A percentile compares a stretch with the other conserved stretches of the same genome.
phyloP scores from a whole-genome alignment of 768 basidiomycete species.

The Suillus ampliporus region DNA sequence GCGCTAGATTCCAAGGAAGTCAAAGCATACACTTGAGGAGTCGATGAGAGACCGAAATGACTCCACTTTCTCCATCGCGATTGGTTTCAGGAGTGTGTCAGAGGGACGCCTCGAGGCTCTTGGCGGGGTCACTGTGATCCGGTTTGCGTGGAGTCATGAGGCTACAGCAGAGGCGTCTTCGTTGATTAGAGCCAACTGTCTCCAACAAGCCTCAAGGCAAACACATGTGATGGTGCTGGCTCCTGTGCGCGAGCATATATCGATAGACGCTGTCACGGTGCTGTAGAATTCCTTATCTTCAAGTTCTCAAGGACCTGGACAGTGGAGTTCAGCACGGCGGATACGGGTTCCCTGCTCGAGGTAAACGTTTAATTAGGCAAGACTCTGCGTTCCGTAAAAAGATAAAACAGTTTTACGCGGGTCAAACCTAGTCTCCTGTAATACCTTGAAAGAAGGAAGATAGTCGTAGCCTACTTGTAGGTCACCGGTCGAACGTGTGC shows the following conservation, averaged over 20 bases:
- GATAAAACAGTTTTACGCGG: no score
- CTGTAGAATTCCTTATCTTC: no score
- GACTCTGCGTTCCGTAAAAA: background rate
- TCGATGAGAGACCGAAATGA: background rate
- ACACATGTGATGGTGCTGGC: conserved; percentile 20
- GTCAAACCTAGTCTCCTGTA: background rate
- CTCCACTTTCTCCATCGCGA: background rate
- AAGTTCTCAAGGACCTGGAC: no score
- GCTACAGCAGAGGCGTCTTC: background rate
- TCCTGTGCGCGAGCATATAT: background rate
- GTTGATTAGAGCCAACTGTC: conserved; percentile 10
- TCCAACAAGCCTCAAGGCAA: conserved; percentile 23
- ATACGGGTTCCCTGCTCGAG: background rate
- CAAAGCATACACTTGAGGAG: background rate
- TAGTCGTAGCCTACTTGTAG: no score
- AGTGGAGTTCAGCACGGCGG: background rate
- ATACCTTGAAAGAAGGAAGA: background rate
- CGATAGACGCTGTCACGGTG: background rate
- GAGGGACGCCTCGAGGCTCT: conserved; percentile 3
- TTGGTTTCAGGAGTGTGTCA: background rate
- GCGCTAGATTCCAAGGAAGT: background rate
- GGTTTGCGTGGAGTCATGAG: no score
- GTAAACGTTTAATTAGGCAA: background rate
- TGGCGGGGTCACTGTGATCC: no score
- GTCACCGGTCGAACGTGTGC: no score